Conservation (phyloP, 176 grass and related monocot species). For the Triticum monococcum region DNA sequence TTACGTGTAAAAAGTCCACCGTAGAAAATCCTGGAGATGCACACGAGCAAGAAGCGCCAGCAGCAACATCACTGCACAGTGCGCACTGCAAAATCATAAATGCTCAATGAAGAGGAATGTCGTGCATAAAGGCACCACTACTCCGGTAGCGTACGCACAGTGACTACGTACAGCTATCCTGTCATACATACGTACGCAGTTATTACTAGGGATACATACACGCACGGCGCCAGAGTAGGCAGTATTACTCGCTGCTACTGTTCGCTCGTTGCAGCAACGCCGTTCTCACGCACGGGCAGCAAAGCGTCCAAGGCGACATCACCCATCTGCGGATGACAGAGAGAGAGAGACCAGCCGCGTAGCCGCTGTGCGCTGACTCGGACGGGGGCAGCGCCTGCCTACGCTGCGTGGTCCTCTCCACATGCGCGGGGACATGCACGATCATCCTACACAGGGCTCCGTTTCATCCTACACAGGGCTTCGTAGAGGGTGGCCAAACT, state of each 20-base stretch:
- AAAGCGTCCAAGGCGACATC: conserved; percentile 23
- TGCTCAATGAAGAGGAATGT: background rate
- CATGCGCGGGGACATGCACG: background rate
- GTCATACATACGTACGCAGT: background rate
- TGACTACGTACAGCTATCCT: no score
- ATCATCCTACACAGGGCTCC: background rate
- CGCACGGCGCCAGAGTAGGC: background rate
- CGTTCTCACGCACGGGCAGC: background rate
- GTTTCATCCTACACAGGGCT: no score
- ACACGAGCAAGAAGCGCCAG: no score
- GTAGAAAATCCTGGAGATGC: no score
- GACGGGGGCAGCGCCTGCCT: conserved; percentile 41
- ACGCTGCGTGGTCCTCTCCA: background rate
- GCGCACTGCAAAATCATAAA: no score
- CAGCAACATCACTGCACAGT: no score
- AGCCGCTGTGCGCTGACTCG: conserved; percentile 35
- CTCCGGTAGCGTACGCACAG: background rate
- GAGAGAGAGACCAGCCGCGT: background rate
- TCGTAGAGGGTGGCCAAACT: no score
- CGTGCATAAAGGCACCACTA: background rate
- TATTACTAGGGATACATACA: background rate
- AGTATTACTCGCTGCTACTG: background rate
- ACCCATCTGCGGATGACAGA: background rate
- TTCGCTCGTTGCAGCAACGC: background rate
- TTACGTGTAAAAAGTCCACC: no score